Conservation (phyloP, 2,329 filamentous ascomycete species). For the Stagonosporopsis rhizophila region DNA sequence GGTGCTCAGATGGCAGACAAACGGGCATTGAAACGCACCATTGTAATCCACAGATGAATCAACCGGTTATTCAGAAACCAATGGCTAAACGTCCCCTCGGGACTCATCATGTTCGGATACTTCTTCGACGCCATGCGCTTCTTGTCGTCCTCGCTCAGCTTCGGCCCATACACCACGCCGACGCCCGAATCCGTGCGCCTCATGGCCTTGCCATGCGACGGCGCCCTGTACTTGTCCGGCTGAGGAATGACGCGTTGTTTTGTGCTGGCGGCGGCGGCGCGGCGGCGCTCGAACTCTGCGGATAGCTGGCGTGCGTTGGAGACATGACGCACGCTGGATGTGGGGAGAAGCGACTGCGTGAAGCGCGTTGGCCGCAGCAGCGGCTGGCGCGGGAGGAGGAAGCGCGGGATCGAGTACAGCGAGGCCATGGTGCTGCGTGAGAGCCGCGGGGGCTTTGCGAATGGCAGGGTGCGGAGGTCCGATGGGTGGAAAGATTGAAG, state of each 20-base stretch:
- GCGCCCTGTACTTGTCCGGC: conserved; percentile 87
- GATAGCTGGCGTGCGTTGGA: conserved; percentile 39
- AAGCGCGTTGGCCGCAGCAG: conserved; percentile 34
- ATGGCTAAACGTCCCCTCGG: conserved; percentile 79
- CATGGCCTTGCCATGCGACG: conserved; percentile 77
- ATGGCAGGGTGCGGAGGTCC: conserved; percentile 27
- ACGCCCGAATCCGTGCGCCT: conserved; percentile 58
- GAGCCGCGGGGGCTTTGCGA: conserved; percentile 19
- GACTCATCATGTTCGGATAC: conserved; percentile 90
- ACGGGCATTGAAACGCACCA: conserved; percentile 63
- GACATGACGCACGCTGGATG: conserved; percentile 39
- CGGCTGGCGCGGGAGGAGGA: conserved; percentile 39
- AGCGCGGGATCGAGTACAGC: conserved; percentile 45
- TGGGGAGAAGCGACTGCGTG: conserved; percentile 19
- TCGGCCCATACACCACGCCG: conserved; percentile 77
- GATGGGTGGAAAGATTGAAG: conserved; percentile 26
- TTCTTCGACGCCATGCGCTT: conserved; percentile 71
- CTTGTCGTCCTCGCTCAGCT: conserved; percentile 70
- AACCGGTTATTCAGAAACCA: conserved; percentile 80
- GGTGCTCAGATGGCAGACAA: background rate
- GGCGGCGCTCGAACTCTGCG: conserved; percentile 37
- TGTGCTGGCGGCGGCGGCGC: conserved; percentile 43
- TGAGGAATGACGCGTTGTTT: conserved; percentile 71
- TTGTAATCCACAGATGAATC: conserved; percentile 82
- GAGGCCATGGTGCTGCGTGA: conserved; percentile 37